Percentiles rank a stretch among this genome's conserved stretches.
phyloP scores from a whole-genome alignment of 352 stramenopile species.

The Pythium volutum region DNA sequence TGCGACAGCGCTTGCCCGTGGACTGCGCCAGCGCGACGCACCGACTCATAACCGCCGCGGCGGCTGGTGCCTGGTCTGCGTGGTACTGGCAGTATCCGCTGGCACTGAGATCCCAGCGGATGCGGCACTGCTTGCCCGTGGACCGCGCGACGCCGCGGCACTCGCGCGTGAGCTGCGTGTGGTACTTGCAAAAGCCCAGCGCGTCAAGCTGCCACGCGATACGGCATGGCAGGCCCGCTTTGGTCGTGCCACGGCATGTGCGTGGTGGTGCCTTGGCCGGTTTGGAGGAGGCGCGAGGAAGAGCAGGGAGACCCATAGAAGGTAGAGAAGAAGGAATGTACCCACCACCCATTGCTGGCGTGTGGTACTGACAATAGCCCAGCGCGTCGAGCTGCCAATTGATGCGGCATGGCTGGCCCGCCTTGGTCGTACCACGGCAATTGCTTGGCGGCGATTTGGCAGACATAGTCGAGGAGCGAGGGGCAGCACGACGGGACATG shows the following conservation, averaged over 20 bases:
- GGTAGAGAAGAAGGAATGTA: neutral
- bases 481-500: too few relatives aligned
- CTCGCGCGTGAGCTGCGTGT: slow-evolving; percentile 19
- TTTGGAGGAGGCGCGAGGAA: neutral
- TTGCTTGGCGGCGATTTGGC: too few relatives aligned
- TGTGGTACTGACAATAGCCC: too few relatives aligned
- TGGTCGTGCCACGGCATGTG: slow-evolving; percentile 24
- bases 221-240: slow-evolving; percentile 22
- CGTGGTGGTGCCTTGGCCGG: neutral
- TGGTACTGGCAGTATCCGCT: slow-evolving; percentile 26
- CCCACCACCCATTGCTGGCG: too few relatives aligned
- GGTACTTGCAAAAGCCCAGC: slow-evolving; percentile 34
- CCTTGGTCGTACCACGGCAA: too few relatives aligned
- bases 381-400: too few relatives aligned
- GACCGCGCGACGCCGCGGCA: slow-evolving; percentile 29
- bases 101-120: slow-evolving; percentile 29
- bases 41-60: too few relatives aligned
- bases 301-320: neutral
- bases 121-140: slow-evolving; percentile 29
- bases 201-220: slow-evolving; percentile 26
- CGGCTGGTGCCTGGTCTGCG: too few relatives aligned
- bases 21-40: too few relatives aligned
- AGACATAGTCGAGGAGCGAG: too few relatives aligned
- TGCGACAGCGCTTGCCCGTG: too few relatives aligned
- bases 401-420: too few relatives aligned